A percentile compares a stretch with the other conserved stretches of the same genome.
Conservation (phyloP, 2,329 filamentous ascomycete species). For the Fonsecaea pedrosoi region DNA sequence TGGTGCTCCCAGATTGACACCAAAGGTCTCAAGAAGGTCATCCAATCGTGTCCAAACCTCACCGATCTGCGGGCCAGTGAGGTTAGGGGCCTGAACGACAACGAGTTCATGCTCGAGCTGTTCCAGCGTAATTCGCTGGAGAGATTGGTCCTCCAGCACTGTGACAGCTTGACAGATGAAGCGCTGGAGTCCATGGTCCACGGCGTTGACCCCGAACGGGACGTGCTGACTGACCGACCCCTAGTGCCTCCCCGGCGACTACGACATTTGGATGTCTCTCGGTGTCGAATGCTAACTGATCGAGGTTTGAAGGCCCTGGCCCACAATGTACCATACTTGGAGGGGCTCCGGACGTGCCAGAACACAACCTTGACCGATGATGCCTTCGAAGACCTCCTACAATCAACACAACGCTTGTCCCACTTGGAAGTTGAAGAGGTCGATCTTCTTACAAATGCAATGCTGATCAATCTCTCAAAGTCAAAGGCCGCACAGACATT, state of each 20-base stretch:
- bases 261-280: constrained; percentile 83
- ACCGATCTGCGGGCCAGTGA: constrained; percentile 83
- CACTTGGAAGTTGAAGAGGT: constrained; percentile 92
- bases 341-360: constrained; percentile 82
- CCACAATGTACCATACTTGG: constrained; percentile 75
- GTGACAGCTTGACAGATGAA: constrained; percentile 77
- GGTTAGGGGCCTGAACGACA: constrained; percentile 77
- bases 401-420: constrained; percentile 76
- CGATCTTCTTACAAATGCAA: constrained; percentile 73
- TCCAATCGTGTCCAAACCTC: constrained; percentile 74
- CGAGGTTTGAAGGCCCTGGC: constrained; percentile 73
- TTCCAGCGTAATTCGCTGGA: constrained; percentile 84
- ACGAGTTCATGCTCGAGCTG: constrained; percentile 73
- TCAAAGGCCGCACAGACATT: constrained; percentile 75
- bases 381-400: constrained; percentile 73
- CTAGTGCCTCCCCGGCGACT: constrained; percentile 78
- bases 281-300: constrained; percentile 77
- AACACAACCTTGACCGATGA: constrained; percentile 76
- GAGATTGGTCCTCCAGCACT: constrained; percentile 80
- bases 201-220: constrained; percentile 76
- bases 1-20: constrained; percentile 91
- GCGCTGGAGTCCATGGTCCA: constrained; percentile 76
- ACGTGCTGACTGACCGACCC: constrained; percentile 77
- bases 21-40: constrained; percentile 72
- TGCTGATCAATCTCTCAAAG: constrained; percentile 76